Percentiles rank a stretch among this genome's conserved stretches.
Evolutionary conservation across 805 yeast genomes (phyloP).

Genomic region (Saturnispora besseyi): DNA sequence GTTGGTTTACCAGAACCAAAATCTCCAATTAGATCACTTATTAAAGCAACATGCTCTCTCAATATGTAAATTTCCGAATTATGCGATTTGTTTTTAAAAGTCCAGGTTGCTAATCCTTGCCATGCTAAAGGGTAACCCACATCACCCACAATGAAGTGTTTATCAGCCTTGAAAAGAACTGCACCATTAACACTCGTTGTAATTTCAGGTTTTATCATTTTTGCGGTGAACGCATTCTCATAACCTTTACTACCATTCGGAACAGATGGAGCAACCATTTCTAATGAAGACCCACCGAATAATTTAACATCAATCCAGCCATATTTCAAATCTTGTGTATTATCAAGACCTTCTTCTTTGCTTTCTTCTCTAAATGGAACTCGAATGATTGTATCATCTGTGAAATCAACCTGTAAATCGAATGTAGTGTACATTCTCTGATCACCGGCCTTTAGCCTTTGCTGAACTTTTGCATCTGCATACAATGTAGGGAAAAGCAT

Average conservation of each 20-base stretch:
- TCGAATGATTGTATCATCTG: conserved; percentile 60
- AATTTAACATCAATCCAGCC: conserved; percentile 86
- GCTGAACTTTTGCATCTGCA: conserved; percentile 41
- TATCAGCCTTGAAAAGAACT: conserved; percentile 53
- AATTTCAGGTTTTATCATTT: conserved; percentile 49
- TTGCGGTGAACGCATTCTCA: conserved; percentile 38
- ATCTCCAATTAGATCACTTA: conserved; percentile 68
- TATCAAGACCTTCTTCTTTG: conserved; percentile 42
- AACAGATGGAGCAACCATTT: conserved; percentile 39
- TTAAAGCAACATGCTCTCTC: conserved; percentile 70
- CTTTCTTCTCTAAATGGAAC: conserved; percentile 81
- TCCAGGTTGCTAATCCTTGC: conserved; percentile 75
- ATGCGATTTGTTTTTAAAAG: conserved; percentile 41
- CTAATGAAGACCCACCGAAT: conserved; percentile 42
- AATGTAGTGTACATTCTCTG: conserved; percentile 50
- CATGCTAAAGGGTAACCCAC: conserved; percentile 69
- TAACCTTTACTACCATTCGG: conserved; percentile 47
- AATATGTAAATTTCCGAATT: conserved; percentile 55
- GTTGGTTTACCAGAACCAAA: conserved; percentile 64
- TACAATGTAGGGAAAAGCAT: conserved; percentile 62
- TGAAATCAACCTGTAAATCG: conserved; percentile 43
- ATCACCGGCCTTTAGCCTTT: conserved; percentile 36
- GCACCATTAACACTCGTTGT: conserved; percentile 87
- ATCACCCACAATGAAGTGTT: conserved; percentile 45
- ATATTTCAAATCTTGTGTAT: conserved; percentile 35